These are phyloP conservation scores for Cyclostephanos invisitatus DNA, from an alignment of 108 stramenopile species.

Conservation along the genomic window DNA sequence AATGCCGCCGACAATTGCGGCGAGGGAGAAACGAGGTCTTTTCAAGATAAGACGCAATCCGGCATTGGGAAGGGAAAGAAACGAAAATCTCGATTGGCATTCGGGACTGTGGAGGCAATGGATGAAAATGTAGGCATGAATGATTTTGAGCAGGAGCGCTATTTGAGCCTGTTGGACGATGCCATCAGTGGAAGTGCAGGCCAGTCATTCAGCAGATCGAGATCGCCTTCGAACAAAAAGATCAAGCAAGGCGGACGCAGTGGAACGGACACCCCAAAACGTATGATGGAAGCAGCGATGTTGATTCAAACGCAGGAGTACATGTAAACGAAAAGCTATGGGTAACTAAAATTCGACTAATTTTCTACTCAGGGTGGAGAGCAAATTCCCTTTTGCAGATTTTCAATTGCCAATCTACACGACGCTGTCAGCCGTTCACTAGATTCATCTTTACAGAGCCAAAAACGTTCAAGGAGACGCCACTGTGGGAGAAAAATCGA, in stretches of 20 bases:
- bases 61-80: conserved; percentile 14
- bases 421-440: no score
- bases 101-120: neutral
- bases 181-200: neutral
- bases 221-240: conserved; percentile 12
- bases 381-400: no score
- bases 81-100: conserved; percentile 34
- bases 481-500: no score
- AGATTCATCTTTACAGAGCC: no score
- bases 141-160: conserved; percentile 11
- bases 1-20: conserved; percentile 1
- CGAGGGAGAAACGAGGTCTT: neutral
- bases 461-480: no score
- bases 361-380: no score
- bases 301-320: conserved; percentile 32
- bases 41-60: neutral
- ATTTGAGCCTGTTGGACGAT: conserved; percentile 18
- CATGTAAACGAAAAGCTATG: conserved; percentile 18
- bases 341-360: neutral
- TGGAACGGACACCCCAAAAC: conserved; percentile 19
- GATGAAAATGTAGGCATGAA: conserved; percentile 15
- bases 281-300: conserved; percentile 41
- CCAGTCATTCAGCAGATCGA: neutral
- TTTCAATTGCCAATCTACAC: no score
- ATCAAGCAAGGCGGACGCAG: conserved; percentile 5